Conservation (phyloP, 768 basidiomycete species). For the Kwoniella heveanensis region DNA sequence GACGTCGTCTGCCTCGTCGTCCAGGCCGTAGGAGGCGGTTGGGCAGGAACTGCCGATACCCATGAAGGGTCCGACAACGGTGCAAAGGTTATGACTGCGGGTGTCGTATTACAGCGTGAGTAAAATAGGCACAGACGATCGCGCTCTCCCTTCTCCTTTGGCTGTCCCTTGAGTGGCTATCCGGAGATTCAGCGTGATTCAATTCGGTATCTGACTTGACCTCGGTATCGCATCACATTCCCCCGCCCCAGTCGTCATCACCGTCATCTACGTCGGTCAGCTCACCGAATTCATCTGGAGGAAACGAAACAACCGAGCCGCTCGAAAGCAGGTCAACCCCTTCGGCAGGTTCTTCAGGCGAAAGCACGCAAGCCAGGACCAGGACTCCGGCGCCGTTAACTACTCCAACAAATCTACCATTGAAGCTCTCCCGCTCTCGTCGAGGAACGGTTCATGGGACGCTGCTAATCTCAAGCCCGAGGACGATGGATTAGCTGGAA, state of each 20-base stretch:
- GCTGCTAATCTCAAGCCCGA: conserved; percentile 1
- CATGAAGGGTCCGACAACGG: conserved; percentile 56
- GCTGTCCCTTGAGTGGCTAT: no score
- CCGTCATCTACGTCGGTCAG: conserved; percentile 58
- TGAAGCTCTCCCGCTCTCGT: neutral
- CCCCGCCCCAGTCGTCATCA: conserved; percentile 58
- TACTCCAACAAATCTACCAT: neutral
- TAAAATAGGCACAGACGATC: no score
- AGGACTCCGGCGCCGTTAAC: no score
- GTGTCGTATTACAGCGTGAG: conserved; percentile 65
- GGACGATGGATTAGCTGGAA: no score
- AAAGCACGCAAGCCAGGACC: no score
- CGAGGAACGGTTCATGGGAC: conserved; percentile 1
- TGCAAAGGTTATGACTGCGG: conserved; percentile 63
- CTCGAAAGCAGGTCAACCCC: conserved; percentile 28
- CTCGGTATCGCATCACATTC: no score
- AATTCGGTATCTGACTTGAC: no score
- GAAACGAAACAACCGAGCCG: conserved; percentile 49
- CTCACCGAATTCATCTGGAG: conserved; percentile 61
- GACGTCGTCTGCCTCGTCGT: conserved; percentile 67
- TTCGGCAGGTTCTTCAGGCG: conserved; percentile 12
- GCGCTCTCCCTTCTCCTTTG: no score
- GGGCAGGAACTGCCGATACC: conserved; percentile 58
- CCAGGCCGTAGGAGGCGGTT: conserved; percentile 68
- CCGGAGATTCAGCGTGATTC: no score